Percentiles rank a stretch among this genome's conserved stretches.
phyloP scores from a whole-genome alignment of 805 yeast genomes.

The Clavispora carvajalis region DNA sequence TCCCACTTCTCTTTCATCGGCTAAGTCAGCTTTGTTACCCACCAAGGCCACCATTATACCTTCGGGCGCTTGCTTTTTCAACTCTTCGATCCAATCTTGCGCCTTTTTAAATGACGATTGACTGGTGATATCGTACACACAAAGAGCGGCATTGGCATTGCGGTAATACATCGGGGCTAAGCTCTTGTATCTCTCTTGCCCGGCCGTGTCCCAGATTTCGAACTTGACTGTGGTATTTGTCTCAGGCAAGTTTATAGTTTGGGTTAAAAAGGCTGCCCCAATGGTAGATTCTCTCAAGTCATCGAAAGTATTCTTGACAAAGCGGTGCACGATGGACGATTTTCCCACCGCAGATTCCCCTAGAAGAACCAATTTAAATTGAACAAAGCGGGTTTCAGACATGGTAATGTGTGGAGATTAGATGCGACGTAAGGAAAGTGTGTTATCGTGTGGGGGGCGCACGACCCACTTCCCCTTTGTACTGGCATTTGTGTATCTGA shows the following conservation, averaged over 20 bases:
- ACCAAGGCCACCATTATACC: slow-evolving; percentile 89
- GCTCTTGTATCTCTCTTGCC: slow-evolving; percentile 94
- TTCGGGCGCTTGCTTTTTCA: slow-evolving; percentile 92
- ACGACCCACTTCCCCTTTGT: slow-evolving; percentile 2
- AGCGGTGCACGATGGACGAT: slow-evolving; percentile 84
- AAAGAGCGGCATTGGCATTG: slow-evolving; percentile 94
- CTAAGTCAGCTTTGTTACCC: slow-evolving; percentile 86
- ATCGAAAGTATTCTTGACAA: slow-evolving; percentile 92
- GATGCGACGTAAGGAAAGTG: background rate
- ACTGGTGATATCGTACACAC: slow-evolving; percentile 91
- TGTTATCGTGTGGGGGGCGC: slow-evolving; percentile 6
- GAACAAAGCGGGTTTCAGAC: slow-evolving; percentile 27
- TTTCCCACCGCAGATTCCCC: slow-evolving; percentile 99
- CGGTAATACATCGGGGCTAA: slow-evolving; percentile 97
- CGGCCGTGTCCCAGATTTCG: slow-evolving; percentile 97
- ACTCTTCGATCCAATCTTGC: slow-evolving; percentile 95
- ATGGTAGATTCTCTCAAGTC: slow-evolving; percentile 97
- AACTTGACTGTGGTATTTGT: slow-evolving; percentile 72
- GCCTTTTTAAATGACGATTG: slow-evolving; percentile 95
- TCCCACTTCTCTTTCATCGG: slow-evolving; percentile 47
- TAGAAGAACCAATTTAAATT: slow-evolving; percentile 83
- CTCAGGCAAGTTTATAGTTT: slow-evolving; percentile 78
- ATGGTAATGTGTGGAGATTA: slow-evolving; percentile 3
- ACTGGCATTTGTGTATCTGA: too few relatives aligned
- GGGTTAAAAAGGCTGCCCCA: slow-evolving; percentile 96